phyloP scores from a whole-genome alignment of 768 basidiomycete genomes.

The Lactarius deliciosus region DNA sequence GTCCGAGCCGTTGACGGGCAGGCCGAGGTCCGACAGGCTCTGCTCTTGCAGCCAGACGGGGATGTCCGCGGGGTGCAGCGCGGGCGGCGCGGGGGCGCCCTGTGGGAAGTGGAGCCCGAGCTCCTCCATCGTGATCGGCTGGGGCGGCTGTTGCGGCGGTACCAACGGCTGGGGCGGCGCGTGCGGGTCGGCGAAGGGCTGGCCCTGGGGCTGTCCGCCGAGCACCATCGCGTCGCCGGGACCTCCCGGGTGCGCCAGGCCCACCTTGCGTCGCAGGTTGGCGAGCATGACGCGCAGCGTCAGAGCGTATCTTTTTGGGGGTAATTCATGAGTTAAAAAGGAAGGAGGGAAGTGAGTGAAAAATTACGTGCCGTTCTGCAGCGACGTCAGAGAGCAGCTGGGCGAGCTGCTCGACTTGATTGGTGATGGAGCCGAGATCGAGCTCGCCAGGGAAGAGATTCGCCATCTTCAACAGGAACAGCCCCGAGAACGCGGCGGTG shows the following conservation, averaged over 20 bases:
- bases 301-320: slow-evolving; percentile 68
- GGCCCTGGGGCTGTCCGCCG: slow-evolving; percentile 38
- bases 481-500: slow-evolving; percentile 85
- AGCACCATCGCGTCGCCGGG: slow-evolving; percentile 45
- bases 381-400: slow-evolving; percentile 90
- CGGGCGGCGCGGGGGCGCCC: slow-evolving; percentile 48
- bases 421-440: slow-evolving; percentile 71
- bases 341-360: neutral
- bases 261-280: slow-evolving; percentile 85
- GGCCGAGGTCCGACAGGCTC: slow-evolving; percentile 85
- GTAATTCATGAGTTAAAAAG: neutral
- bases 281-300: slow-evolving; percentile 93
- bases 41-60: slow-evolving; percentile 94
- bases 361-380: slow-evolving; percentile 66
- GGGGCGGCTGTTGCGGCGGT: slow-evolving; percentile 31
- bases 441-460: slow-evolving; percentile 86
- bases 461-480: slow-evolving; percentile 93
- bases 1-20: slow-evolving; percentile 90
- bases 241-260: slow-evolving; percentile 42
- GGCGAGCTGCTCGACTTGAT: slow-evolving; percentile 87
- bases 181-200: slow-evolving; percentile 55
- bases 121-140: slow-evolving; percentile 81
- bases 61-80: slow-evolving; percentile 74
- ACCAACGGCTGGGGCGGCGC: slow-evolving; percentile 43
- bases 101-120: slow-evolving; percentile 74